A percentile compares a stretch with the other conserved stretches of the same genome.
Conservation (phyloP, 2,329 filamentous ascomycete genomes). For the Scedosporium boydii region DNA sequence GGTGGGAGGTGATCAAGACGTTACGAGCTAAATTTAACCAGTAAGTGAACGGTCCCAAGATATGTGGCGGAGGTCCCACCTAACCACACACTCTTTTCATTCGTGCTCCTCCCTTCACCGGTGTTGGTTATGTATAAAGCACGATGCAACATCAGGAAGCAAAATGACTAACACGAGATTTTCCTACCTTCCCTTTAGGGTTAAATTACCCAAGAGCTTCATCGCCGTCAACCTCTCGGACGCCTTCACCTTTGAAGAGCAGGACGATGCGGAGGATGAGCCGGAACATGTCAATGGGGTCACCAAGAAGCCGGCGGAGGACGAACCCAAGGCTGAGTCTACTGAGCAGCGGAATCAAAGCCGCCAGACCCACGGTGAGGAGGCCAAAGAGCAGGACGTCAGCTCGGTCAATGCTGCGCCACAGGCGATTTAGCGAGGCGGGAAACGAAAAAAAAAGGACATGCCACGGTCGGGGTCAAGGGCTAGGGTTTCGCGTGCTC, state of each 20-base stretch:
- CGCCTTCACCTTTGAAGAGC: slow-evolving; percentile 49
- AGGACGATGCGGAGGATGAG: slow-evolving; percentile 27
- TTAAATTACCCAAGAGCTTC: slow-evolving; percentile 58
- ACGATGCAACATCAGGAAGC: background rate
- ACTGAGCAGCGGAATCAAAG: background rate
- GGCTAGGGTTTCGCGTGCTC: too few species aligned
- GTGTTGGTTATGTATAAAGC: background rate
- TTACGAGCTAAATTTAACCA: slow-evolving; percentile 90
- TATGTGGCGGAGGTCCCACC: background rate
- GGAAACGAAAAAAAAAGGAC: too few species aligned
- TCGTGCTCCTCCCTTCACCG: slow-evolving; percentile 5
- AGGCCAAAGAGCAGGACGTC: background rate
- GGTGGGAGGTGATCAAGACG: slow-evolving; percentile 95
- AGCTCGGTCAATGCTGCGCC: background rate
- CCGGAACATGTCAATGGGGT: background rate
- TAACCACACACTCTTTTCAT: slow-evolving; percentile 9
- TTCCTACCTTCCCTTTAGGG: slow-evolving; percentile 27
- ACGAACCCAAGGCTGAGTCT: background rate
- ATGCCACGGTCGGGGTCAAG: too few species aligned
- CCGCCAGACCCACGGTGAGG: background rate
- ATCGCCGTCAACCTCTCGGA: slow-evolving; percentile 55
- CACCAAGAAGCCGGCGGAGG: background rate
- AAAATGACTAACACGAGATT: background rate
- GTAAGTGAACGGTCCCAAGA: slow-evolving; percentile 39
- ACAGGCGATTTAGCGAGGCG: too few species aligned